phyloP scores from a whole-genome alignment of 2,329 filamentous ascomycete genomes.

The Escovopsis sp. region DNA sequence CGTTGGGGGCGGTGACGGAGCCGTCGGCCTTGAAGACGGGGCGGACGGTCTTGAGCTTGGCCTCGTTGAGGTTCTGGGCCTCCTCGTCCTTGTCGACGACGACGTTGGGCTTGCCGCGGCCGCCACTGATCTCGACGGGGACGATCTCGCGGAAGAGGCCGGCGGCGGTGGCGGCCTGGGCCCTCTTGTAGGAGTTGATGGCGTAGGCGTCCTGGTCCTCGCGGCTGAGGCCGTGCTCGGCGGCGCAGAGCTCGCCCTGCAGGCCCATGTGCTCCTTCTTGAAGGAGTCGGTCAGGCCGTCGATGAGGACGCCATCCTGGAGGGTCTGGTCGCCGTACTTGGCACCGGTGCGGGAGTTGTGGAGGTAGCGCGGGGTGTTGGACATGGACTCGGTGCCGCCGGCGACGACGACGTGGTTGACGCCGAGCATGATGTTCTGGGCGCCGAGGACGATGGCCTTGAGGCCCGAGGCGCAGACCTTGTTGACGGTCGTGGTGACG shows the following conservation, averaged over 20 bases:
- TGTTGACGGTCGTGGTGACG: constrained; percentile 90
- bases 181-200: constrained; percentile 88
- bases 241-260: constrained; percentile 78
- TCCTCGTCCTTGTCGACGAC: constrained; percentile 81
- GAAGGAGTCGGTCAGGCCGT: constrained; percentile 88
- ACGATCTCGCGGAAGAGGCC: constrained; percentile 83
- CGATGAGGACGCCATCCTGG: constrained; percentile 83
- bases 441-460: constrained; percentile 92
- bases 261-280: constrained; percentile 96
- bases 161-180: constrained; percentile 67
- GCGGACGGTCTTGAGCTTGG: constrained; percentile 74
- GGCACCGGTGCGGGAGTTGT: constrained; percentile 68
- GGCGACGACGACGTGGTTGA: constrained; percentile 81
- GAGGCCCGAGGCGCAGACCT: constrained; percentile 90
- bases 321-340: constrained; percentile 90
- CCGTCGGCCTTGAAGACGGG: constrained; percentile 71
- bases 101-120: constrained; percentile 76
- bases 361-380: constrained; percentile 91
- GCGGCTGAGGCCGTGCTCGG: constrained; percentile 66
- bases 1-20: constrained; percentile 91
- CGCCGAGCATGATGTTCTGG: constrained; percentile 95
- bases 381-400: constrained; percentile 98
- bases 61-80: constrained; percentile 81
- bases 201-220: constrained; percentile 91
- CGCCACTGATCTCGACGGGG: constrained; percentile 74